Evolutionary conservation across 148 eudicot species (phyloP), one percentile per base, ranked within the genome.

Genomic region (Camellia japonica): DNA sequence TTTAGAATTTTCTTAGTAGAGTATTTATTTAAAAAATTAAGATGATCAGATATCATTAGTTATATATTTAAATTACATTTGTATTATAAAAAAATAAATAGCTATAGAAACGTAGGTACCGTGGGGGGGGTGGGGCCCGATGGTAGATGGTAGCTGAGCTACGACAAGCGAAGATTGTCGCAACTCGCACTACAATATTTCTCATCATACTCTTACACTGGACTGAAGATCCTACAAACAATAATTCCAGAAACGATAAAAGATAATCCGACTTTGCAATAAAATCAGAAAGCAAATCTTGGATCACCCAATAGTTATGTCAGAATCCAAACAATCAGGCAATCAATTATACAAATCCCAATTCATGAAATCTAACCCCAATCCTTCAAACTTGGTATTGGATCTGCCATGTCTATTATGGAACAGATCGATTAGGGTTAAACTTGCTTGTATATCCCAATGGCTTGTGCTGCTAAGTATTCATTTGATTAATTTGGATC

Each of bases 61-160:
- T 30, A 30, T 30, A 30, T 30, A 30, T 30, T 30, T 30, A 23
- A 23, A 23, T 23, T 0, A 23, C 30, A 23, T 23, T 23, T 23
- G 0, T 23, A 23, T 23, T 23, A 23, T 23, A 23, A 23, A 23
- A 23, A 23, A 23, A 23, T 23, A 23, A 23, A 23, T 23, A 23
- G 30, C 30, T 23, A 23, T 23, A 23, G 30, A 23, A 23, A 23
- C 30, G 30, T 0, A 23, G 0, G 30, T 23, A 23, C 0, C 30
- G 30, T 23, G 30, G 38, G 38, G 1, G 1, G 38, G 38, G 87
- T 86, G 68, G 81, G n/a, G n/a, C n/a, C n/a, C n/a, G n/a, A n/a
- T n/a, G n/a, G n/a, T n/a, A n/a, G 79, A 72, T 44, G 86, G 85
- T 16, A 93, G 55, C 79, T 81, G 88, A 72, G 86, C 76, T 61